These are phyloP conservation scores for Hortaea werneckii DNA, from an alignment of 2,329 filamentous ascomycete genomes.

Conservation along the genomic window DNA sequence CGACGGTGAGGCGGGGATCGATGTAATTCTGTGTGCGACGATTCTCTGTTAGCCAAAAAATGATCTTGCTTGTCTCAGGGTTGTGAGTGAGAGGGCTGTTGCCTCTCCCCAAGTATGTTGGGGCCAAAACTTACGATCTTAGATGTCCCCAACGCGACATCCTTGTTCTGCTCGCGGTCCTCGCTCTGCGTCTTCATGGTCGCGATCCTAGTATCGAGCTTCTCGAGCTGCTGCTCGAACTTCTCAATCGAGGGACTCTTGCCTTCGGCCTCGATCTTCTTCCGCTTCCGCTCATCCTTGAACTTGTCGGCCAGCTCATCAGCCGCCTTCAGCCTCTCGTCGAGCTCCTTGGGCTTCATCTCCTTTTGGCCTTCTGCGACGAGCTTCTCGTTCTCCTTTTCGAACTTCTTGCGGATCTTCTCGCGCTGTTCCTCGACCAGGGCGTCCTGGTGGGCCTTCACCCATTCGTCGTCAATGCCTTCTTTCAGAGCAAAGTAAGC, in stretches of 20 bases:
- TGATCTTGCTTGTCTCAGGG: too few relatives aligned
- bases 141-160: slow-evolving; percentile 92
- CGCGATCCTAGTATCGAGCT: slow-evolving; percentile 78
- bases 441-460: slow-evolving; percentile 72
- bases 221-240: slow-evolving; percentile 63
- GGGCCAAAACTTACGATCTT: slow-evolving; percentile 95
- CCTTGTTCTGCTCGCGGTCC: slow-evolving; percentile 97
- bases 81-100: too few relatives aligned
- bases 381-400: slow-evolving; percentile 96
- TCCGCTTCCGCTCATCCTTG: slow-evolving; percentile 85
- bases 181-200: slow-evolving; percentile 77
- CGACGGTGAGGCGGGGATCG: slow-evolving; percentile 90
- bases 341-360: slow-evolving; percentile 76
- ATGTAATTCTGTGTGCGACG: slow-evolving; percentile 99
- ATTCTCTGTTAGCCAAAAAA: too few relatives aligned
- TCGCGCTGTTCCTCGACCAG: slow-evolving; percentile 75
- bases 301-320: slow-evolving; percentile 82
- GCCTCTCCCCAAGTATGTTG: background rate
- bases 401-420: slow-evolving; percentile 95
- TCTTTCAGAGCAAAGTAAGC: slow-evolving; percentile 75
- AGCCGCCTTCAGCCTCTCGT: slow-evolving; percentile 67
- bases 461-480: slow-evolving; percentile 75
- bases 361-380: slow-evolving; percentile 66
- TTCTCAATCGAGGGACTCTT: slow-evolving; percentile 74
- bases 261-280: slow-evolving; percentile 83